Conservation (phyloP, 495 filamentous ascomycete genomes). For the Hypoxylon subgilvum region DNA sequence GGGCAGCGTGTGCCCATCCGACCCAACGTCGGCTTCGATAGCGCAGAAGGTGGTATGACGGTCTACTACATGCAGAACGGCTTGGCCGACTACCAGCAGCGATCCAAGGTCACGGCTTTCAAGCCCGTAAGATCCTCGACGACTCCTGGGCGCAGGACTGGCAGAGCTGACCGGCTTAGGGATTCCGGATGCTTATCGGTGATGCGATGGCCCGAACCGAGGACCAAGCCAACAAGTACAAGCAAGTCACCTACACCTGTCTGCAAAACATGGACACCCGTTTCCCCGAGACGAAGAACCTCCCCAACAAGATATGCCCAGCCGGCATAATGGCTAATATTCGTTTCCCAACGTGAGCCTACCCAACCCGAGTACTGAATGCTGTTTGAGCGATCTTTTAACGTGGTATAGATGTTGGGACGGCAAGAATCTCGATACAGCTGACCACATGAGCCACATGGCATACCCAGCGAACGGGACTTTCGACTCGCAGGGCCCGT, state of each 20-base stretch:
- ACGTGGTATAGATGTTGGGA: slow-evolving; percentile 42
- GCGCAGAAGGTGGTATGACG: slow-evolving; percentile 48
- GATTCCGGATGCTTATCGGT: slow-evolving; percentile 45
- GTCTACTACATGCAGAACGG: slow-evolving; percentile 51
- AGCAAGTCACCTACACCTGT: slow-evolving; percentile 42
- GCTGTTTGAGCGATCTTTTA: neutral
- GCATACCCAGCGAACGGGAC: slow-evolving; percentile 42
- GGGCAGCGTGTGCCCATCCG: slow-evolving; percentile 47
- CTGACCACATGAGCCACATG: slow-evolving; percentile 44
- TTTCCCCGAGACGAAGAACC: slow-evolving; percentile 37
- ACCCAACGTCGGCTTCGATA: slow-evolving; percentile 45
- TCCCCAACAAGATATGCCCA: slow-evolving; percentile 36
- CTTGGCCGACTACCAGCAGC: slow-evolving; percentile 37
- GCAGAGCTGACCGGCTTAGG: slow-evolving; percentile 23
- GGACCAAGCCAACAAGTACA: slow-evolving; percentile 33
- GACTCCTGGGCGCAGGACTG: neutral
- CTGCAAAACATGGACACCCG: slow-evolving; percentile 32
- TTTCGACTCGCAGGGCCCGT: slow-evolving; percentile 41
- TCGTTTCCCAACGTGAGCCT: slow-evolving; percentile 43
- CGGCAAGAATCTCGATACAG: slow-evolving; percentile 42
- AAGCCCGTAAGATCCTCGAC: slow-evolving; percentile 40
- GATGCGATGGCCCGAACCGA: slow-evolving; percentile 34
- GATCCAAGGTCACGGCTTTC: slow-evolving; percentile 48
- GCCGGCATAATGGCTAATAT: slow-evolving; percentile 50
- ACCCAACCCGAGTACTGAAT: neutral